Evolutionary conservation across 1,139 yeast genomes (phyloP), one percentile per base, ranked within the genome.

Genomic region (Yamadazyma sp.): DNA sequence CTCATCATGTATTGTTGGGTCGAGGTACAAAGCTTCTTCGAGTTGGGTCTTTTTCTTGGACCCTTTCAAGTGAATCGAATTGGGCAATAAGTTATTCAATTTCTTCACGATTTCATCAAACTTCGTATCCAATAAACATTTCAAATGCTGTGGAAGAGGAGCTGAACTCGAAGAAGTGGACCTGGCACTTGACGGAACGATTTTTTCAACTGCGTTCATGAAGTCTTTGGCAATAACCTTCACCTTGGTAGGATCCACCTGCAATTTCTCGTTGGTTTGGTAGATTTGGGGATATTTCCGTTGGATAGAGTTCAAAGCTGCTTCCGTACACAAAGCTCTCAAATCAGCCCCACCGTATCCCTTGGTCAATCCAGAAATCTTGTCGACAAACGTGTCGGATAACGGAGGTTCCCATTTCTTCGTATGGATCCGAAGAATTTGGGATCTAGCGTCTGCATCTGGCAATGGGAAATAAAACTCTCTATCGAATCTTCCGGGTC

Each of bases 301-400:
- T 62, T 92, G 98, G 35, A 92, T 92, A 53, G 95, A 85, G 55
- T 83, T 83, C 45, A 94, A 71, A 0, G 98, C 98, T 11, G 97
- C 94, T 59, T 92, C 99, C 0, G 98, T 91, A 57, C 98, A 91
- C 26, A 92, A 69, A 0, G 98, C 96, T 41, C 97, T 73, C 47
- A 94, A 69, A 62, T 92, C 99, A 2, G 99, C 98, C 66, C 99
- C 99, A 29, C 98, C 98, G 55, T 88, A 94, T 0, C 98, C 98
- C 58, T 91, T 92, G 0, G 99, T 91, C 42, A 88, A 66, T 11
- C 73, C 73, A 0, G 98, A 94, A 34, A 92, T 73, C 41, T 81
- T 81, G 3, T 74, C 73, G 7, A 87, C 56, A 50, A 92, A 86
- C 7, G 61, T 66, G 0, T 70, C 70, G 1, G 77, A 61, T 38